These are phyloP conservation scores for Aspergillus saccharolyticus DNA, from an alignment of 495 filamentous ascomycete species.

Conservation along the genomic window DNA sequence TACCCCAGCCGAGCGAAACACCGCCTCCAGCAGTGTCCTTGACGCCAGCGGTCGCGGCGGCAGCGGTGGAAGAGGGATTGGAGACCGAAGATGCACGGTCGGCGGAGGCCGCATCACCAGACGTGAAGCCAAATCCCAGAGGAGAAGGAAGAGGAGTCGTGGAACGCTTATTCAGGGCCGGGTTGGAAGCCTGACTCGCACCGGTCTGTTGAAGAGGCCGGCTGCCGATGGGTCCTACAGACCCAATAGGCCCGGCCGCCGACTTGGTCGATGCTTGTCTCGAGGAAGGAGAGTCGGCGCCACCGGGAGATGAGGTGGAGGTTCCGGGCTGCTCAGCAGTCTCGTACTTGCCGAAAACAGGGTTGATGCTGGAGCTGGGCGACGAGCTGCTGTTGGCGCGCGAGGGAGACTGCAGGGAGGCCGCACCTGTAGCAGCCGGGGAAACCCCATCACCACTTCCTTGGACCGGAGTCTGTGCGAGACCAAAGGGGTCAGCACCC, in stretches of 20 bases:
- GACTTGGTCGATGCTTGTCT: constrained; percentile 52
- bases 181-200: constrained; percentile 50
- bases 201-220: constrained; percentile 57
- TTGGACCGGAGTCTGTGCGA: constrained; percentile 38
- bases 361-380: constrained; percentile 61
- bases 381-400: constrained; percentile 88
- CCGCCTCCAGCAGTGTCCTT: constrained; percentile 46
- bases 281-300: constrained; percentile 77
- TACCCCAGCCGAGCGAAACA: constrained; percentile 65
- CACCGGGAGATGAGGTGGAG: constrained; percentile 83
- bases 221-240: constrained; percentile 91
- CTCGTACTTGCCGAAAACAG: constrained; percentile 50
- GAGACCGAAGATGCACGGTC: constrained; percentile 61
- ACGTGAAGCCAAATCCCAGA: constrained; percentile 66
- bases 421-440: constrained; percentile 28
- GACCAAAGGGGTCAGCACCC: constrained; percentile 58
- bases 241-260: constrained; percentile 50
- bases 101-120: constrained; percentile 45
- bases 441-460: constrained; percentile 34
- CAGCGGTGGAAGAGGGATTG: constrained; percentile 48
- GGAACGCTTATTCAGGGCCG: constrained; percentile 74
- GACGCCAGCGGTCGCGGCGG: constrained; percentile 20
- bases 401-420: constrained; percentile 58
- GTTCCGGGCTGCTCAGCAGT: constrained; percentile 73
- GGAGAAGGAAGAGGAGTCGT: constrained; percentile 89